Evolutionary conservation across 805 yeast genomes (phyloP).

Genomic region (Candida manassasensis): DNA sequence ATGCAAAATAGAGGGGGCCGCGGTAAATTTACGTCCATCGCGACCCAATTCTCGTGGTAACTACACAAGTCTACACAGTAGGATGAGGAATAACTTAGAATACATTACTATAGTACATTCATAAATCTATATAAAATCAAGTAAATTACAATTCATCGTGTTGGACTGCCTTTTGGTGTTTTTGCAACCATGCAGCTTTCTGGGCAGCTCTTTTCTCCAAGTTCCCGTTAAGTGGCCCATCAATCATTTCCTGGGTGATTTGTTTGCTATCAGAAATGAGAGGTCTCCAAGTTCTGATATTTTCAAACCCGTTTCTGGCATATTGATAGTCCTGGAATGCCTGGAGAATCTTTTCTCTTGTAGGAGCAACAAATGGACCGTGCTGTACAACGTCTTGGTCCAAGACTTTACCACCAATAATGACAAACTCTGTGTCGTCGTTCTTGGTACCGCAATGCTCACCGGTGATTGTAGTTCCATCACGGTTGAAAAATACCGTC

Average conservation of each 20-base stretch:
- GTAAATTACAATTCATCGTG: too few species aligned
- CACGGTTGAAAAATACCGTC: conserved; percentile 60
- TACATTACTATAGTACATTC: too few species aligned
- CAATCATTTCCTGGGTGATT: conserved; percentile 38
- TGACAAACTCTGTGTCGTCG: conserved; percentile 55
- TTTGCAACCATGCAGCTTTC: conserved; percentile 11
- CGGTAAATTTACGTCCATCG: too few species aligned
- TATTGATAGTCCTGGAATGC: conserved; percentile 71
- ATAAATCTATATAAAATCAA: too few species aligned
- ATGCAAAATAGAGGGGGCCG: too few species aligned
- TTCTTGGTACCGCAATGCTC: conserved; percentile 35
- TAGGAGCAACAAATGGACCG: conserved; percentile 86
- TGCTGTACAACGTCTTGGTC: conserved; percentile 78
- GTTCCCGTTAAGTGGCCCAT: conserved; percentile 33
- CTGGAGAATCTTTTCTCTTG: conserved; percentile 58
- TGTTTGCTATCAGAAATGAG: conserved; percentile 34
- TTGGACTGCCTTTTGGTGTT: background rate
- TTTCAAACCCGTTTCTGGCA: conserved; percentile 66
- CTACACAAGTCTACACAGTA: conserved; percentile 1
- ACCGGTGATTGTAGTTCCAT: conserved; percentile 62
- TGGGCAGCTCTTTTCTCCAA: conserved; percentile 24
- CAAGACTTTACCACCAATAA: conserved; percentile 72
- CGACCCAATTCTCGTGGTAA: too few species aligned
- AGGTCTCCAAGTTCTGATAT: conserved; percentile 56
- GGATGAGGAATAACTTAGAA: too few species aligned